phyloP scores from a whole-genome alignment of 208 protist species.

The Histomonas meleagridis region DNA sequence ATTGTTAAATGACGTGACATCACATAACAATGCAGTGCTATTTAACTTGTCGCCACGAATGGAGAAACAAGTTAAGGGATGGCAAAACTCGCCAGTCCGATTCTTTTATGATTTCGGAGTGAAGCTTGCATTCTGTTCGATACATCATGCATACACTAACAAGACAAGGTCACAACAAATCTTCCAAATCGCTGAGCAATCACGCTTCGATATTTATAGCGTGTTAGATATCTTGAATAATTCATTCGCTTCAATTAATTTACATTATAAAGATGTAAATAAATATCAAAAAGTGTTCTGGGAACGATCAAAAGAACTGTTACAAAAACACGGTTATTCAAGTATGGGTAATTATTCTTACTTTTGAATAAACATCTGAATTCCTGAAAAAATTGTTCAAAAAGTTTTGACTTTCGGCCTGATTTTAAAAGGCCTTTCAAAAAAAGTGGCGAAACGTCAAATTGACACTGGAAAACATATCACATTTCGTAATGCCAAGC shows the following conservation, averaged over 20 bases:
- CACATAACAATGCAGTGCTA: neutral
- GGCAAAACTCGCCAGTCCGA: neutral
- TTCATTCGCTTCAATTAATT: neutral
- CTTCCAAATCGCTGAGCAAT: neutral
- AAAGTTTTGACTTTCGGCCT: too few species aligned
- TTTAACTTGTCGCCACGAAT: neutral
- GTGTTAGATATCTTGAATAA: neutral
- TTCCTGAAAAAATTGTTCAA: too few species aligned
- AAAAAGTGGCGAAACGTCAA: too few species aligned
- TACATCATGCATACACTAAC: neutral
- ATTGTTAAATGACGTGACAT: neutral
- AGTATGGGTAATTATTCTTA: too few species aligned
- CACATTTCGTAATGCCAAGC: too few species aligned
- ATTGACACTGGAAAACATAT: too few species aligned
- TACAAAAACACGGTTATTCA: too few species aligned
- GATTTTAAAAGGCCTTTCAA: too few species aligned
- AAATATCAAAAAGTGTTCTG: neutral
- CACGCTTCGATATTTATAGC: neutral
- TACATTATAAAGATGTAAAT: neutral
- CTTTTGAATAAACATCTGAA: too few species aligned
- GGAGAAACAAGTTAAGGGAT: neutral
- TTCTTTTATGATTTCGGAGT: conserved; percentile 8
- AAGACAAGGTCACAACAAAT: neutral
- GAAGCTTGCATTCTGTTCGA: neutral
- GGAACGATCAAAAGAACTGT: neutral